A percentile compares a stretch with the other conserved stretches of the same genome.
These are phyloP conservation scores for Parafenestella ontariensis DNA, from an alignment of 2,329 filamentous ascomycete species.

Conservation along the genomic window DNA sequence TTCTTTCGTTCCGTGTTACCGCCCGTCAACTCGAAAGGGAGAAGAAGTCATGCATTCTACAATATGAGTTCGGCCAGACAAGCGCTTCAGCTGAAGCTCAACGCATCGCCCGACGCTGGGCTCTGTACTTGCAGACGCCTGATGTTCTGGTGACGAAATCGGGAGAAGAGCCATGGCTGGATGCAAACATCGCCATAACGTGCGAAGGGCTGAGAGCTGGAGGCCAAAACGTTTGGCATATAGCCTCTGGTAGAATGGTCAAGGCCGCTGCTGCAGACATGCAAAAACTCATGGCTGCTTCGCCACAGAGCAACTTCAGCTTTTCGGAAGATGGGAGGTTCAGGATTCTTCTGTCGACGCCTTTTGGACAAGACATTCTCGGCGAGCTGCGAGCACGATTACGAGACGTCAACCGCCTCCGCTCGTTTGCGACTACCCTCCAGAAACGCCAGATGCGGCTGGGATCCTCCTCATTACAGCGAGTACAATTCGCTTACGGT, in stretches of 20 bases:
- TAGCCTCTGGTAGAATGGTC: constrained; percentile 50
- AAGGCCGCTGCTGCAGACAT: constrained; percentile 43
- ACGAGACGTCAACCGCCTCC: constrained; percentile 72
- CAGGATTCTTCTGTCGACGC: constrained; percentile 65
- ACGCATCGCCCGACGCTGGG: constrained; percentile 33
- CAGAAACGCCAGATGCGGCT: constrained; percentile 62
- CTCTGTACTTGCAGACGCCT: constrained; percentile 34
- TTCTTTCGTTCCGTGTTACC: constrained; percentile 39
- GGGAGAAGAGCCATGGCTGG: constrained; percentile 37
- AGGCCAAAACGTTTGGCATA: constrained; percentile 47
- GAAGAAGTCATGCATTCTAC: constrained; percentile 29
- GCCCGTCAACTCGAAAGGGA: constrained; percentile 31
- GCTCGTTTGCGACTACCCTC: constrained; percentile 73
- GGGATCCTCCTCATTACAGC: constrained; percentile 64
- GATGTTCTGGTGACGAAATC: constrained; percentile 33
- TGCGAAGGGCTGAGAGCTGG: constrained; percentile 41
- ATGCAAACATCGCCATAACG: constrained; percentile 34
- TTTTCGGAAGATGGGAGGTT: constrained; percentile 71
- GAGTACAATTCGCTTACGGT: constrained; percentile 73
- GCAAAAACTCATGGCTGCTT: constrained; percentile 49
- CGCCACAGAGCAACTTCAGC: constrained; percentile 66
- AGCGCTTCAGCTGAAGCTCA: constrained; percentile 7
- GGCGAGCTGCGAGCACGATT: constrained; percentile 66
- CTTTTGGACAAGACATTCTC: constrained; percentile 66
- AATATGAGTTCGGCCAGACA: constrained; percentile 22